These are phyloP conservation scores for Mortierella sp. DNA, from an alignment of 371 early-diverging fungal species.

Conservation along the genomic window DNA sequence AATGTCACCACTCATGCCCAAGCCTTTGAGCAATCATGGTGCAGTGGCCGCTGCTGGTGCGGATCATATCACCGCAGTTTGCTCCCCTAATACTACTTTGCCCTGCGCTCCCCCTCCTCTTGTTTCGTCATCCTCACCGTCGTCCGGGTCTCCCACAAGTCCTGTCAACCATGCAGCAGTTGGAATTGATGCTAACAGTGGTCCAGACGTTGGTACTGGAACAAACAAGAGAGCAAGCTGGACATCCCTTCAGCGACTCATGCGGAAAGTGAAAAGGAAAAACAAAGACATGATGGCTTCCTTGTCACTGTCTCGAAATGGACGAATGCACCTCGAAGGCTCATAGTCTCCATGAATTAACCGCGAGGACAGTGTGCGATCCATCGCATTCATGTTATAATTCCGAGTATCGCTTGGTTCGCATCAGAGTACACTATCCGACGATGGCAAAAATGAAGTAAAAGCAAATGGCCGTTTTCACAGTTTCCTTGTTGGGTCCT, in stretches of 20 bases:
- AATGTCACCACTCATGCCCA: constrained; percentile 13
- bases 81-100: background rate
- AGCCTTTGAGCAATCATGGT: background rate
- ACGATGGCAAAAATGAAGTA: no score
- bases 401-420: no score
- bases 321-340: constrained; percentile 20
- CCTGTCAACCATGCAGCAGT: constrained; percentile 3
- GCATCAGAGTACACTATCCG: no score
- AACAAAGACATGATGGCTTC: constrained; percentile 2
- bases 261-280: constrained; percentile 22
- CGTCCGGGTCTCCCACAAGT: background rate
- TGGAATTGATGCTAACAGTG: background rate
- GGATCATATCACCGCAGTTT: background rate
- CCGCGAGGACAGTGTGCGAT: no score
- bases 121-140: background rate
- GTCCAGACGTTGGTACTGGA: background rate
- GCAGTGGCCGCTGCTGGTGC: background rate
- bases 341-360: background rate
- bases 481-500: no score
- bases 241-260: constrained; percentile 22
- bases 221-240: constrained; percentile 10
- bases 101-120: no score
- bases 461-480: no score
- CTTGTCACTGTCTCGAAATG: background rate
- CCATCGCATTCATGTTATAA: no score